These are phyloP conservation scores for Catunica adiposa DNA, from an alignment of 2,329 filamentous ascomycete genomes.

Conservation along the genomic window DNA sequence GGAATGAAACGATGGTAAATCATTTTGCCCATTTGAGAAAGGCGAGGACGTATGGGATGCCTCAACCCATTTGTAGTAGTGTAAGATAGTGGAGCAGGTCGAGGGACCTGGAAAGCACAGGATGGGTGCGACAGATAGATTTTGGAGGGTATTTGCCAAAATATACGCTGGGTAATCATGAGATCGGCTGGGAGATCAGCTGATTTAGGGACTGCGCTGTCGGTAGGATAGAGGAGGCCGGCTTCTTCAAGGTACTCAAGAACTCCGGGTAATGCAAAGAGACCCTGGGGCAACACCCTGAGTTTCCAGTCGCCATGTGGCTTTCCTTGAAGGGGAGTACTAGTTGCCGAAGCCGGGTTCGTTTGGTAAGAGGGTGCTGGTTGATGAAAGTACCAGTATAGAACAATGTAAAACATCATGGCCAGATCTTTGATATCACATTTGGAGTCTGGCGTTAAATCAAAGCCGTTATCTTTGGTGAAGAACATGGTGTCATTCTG, in stretches of 20 bases:
- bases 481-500: constrained; percentile 74
- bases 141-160: constrained; percentile 82
- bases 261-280: constrained; percentile 73
- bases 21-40: constrained; percentile 73
- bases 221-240: constrained; percentile 50
- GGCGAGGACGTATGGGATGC: constrained; percentile 76
- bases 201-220: constrained; percentile 49
- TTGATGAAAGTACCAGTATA: constrained; percentile 98
- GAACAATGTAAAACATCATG: constrained; percentile 88
- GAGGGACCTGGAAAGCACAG: constrained; percentile 29
- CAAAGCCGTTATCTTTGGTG: constrained; percentile 72
- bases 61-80: constrained; percentile 60
- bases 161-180: constrained; percentile 65
- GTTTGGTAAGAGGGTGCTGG: constrained; percentile 50
- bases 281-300: constrained; percentile 33
- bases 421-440: constrained; percentile 73
- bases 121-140: constrained; percentile 62
- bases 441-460: constrained; percentile 49
- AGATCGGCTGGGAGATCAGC: constrained; percentile 48
- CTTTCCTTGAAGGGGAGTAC: constrained; percentile 51
- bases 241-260: constrained; percentile 80
- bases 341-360: constrained; percentile 39
- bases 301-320: constrained; percentile 63
- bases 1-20: constrained; percentile 84
- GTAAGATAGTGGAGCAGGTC: constrained; percentile 63